Percentiles rank a stretch among this genome's conserved stretches.
phyloP scores from a whole-genome alignment of 495 filamentous ascomycete genomes.

The Annulohypoxylon moriforme region DNA sequence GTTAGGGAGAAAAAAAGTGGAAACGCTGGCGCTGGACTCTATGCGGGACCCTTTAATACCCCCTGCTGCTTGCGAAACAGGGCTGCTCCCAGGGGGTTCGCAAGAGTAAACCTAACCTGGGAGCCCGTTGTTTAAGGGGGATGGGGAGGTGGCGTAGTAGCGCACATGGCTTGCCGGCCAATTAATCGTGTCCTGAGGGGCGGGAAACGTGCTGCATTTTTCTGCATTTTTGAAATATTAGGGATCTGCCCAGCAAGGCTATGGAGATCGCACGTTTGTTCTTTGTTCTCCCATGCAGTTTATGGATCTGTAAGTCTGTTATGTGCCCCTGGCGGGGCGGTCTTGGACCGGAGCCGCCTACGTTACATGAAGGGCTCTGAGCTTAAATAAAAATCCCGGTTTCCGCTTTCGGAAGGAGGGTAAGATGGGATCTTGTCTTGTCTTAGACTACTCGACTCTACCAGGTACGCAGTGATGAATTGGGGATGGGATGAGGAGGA shows the following conservation, averaged over 20 bases:
- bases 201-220: neutral
- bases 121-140: neutral
- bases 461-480: neutral
- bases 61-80: conserved; percentile 10
- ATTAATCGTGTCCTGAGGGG: neutral
- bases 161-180: no score
- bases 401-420: conserved; percentile 33
- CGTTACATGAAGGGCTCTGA: neutral
- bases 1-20: neutral
- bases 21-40: neutral
- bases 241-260: neutral
- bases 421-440: neutral
- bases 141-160: conserved; percentile 19
- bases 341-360: neutral
- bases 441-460: neutral
- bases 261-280: neutral
- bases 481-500: neutral
- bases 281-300: neutral
- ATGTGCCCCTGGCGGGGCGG: neutral
- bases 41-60: conserved; percentile 1
- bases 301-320: neutral
- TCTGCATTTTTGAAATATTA: neutral
- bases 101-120: neutral
- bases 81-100: neutral
- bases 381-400: conserved; percentile 22